These are phyloP conservation scores for Isatis tinctoria DNA, from an alignment of 345 rosid species.

Conservation along the genomic window DNA sequence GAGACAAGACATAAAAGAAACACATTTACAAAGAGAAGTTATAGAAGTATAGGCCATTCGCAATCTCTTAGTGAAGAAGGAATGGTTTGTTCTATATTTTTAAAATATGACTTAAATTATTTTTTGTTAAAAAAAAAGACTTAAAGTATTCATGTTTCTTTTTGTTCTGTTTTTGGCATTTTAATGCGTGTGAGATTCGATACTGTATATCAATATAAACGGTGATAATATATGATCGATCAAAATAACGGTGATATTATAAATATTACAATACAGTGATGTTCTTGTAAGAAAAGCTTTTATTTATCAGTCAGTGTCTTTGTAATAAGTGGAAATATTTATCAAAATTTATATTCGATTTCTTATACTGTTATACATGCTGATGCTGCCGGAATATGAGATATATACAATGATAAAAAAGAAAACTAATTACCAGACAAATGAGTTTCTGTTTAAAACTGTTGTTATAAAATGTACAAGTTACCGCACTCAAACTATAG, in stretches of 20 bases:
- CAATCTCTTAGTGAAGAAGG: constrained; percentile 33
- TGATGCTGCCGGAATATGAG: too few species aligned
- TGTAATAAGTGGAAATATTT: not conserved
- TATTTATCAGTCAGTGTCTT: not conserved
- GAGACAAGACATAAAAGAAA: constrained; percentile 34
- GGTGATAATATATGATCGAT: not conserved
- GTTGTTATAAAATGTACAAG: not conserved
- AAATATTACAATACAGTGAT: not conserved
- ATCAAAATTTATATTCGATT: not conserved
- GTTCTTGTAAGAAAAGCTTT: not conserved
- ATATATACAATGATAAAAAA: not conserved
- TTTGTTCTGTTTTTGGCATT: not conserved
- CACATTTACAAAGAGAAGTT: constrained; percentile 21
- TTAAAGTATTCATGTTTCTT: not conserved
- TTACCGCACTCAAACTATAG: not conserved
- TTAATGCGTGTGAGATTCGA: not conserved
- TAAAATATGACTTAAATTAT: not conserved
- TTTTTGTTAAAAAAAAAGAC: not conserved
- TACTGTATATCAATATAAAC: not conserved
- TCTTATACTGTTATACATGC: not conserved
- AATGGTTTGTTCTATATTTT: constrained; percentile 7
- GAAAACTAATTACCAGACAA: not conserved
- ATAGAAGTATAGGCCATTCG: constrained; percentile 22
- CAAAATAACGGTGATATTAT: not conserved
- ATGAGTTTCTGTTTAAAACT: not conserved